phyloP scores from a whole-genome alignment of 2,329 filamentous ascomycete genomes.

The Fusarium verticillioides region DNA sequence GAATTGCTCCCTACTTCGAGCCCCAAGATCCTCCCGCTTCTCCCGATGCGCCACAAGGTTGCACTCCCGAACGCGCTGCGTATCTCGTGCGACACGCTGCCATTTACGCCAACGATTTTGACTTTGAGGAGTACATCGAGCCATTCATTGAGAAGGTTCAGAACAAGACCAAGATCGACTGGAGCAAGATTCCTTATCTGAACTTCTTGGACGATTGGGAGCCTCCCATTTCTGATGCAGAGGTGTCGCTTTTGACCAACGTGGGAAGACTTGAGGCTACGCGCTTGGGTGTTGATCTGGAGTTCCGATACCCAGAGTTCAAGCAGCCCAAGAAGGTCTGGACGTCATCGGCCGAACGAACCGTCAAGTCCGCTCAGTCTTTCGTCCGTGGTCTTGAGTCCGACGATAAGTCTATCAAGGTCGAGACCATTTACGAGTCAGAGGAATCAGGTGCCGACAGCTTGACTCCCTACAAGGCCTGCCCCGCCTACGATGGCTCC shows the following conservation, averaged over 20 bases:
- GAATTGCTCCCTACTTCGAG: constrained; percentile 69
- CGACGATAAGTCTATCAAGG: constrained; percentile 63
- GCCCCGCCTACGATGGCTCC: constrained; percentile 69
- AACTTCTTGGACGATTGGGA: constrained; percentile 68
- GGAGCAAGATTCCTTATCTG: constrained; percentile 65
- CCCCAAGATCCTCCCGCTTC: constrained; percentile 57
- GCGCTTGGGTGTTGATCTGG: constrained; percentile 67
- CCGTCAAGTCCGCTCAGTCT: constrained; percentile 66
- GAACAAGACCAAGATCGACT: constrained; percentile 66
- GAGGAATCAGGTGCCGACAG: constrained; percentile 67
- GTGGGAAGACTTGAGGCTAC: constrained; percentile 70
- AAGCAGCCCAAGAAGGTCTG: constrained; percentile 66
- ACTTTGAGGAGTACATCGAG: constrained; percentile 67
- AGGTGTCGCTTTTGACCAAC: constrained; percentile 69
- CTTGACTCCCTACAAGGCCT: constrained; percentile 73
- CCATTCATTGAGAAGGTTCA: constrained; percentile 67
- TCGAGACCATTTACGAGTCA: constrained; percentile 67
- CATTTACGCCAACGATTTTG: constrained; percentile 69
- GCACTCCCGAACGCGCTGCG: constrained; percentile 61
- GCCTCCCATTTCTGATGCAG: constrained; percentile 65
- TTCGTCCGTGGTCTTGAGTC: constrained; percentile 67
- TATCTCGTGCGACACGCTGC: constrained; percentile 70
- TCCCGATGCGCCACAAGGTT: constrained; percentile 58
- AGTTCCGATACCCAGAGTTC: constrained; percentile 67
- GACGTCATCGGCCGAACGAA: constrained; percentile 72